These are phyloP conservation scores for Typha latifolia DNA, from an alignment of 176 grass and related monocot genomes.

Conservation along the genomic window DNA sequence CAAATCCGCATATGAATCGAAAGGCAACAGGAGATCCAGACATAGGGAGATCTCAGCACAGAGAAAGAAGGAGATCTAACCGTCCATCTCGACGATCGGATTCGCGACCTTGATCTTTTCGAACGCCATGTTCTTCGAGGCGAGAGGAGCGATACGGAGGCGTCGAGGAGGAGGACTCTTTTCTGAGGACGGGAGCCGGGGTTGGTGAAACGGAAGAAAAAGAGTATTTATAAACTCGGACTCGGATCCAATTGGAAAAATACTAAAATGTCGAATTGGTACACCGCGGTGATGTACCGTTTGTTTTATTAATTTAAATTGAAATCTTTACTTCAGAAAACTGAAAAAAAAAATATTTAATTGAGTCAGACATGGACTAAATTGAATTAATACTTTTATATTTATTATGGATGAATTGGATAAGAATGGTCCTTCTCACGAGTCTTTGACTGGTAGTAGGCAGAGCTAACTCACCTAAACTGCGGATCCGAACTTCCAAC, in stretches of 20 bases:
- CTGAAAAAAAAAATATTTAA: too few relatives aligned
- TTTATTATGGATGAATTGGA: too few relatives aligned
- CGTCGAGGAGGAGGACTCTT: neutral
- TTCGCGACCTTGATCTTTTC: constrained; percentile 87
- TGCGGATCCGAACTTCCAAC: neutral
- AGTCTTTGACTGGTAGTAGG: neutral
- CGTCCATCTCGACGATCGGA: constrained; percentile 90
- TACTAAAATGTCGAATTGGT: too few relatives aligned
- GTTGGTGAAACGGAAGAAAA: constrained; percentile 5
- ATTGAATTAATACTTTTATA: too few relatives aligned
- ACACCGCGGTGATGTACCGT: too few relatives aligned
- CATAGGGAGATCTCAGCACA: neutral
- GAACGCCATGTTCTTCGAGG: constrained; percentile 48
- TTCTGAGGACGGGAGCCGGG: neutral
- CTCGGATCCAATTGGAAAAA: too few relatives aligned
- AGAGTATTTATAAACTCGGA: neutral
- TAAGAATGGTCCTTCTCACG: neutral
- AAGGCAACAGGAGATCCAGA: constrained; percentile 6
- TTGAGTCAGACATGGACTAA: too few relatives aligned
- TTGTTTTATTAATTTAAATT: too few relatives aligned
- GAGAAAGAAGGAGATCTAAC: constrained; percentile 29
- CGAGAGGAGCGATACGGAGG: neutral
- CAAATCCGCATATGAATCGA: neutral
- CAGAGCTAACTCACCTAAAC: neutral
- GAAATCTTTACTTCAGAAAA: too few relatives aligned